Evolutionary conservation across 176 grass and related monocot species (phyloP).

Genomic region (barley (Hordeum vulgare)): MorexV3_pseudomolecules_assembly NC_058518.1:477432033-477432532

Average conservation of each 20-base stretch:
- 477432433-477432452: background rate
- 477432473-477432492: background rate
- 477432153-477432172: background rate
- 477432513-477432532: conserved; percentile 17
- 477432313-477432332: background rate
- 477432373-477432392: background rate
- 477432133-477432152: background rate
- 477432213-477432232: background rate
- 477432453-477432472: background rate
- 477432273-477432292: too few species aligned
- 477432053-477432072: conserved; percentile 29
- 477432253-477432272: too few species aligned
- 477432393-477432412: background rate
- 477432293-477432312: too few species aligned
- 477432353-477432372: background rate
- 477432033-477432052: background rate
- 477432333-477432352: background rate
- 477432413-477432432: background rate
- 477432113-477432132: background rate
- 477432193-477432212: background rate
- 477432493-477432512: conserved; percentile 21
- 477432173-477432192: background rate
- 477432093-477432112: conserved; percentile 33
- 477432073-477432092: conserved; percentile 32
- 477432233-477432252: too few species aligned